Evolutionary conservation across 1,139 yeast species (phyloP).

Genomic region (Zygosaccharomyces sapae): DNA sequence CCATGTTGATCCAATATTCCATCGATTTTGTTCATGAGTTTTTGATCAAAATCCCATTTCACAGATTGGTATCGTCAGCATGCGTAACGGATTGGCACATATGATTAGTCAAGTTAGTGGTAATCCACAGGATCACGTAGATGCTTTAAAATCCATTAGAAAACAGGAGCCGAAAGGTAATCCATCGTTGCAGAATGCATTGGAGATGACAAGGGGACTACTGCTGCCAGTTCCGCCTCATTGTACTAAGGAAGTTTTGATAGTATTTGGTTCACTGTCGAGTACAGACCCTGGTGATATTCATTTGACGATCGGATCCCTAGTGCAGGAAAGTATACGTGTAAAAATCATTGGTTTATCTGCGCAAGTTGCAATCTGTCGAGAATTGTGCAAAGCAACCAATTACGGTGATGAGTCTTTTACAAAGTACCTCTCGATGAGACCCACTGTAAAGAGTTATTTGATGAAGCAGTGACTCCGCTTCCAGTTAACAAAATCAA

Average conservation of each 20-base stretch:
- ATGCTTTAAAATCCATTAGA: constrained; percentile 62
- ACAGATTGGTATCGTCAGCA: constrained; percentile 80
- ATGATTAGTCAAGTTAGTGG: constrained; percentile 85
- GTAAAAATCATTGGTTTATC: constrained; percentile 91
- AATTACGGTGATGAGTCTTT: constrained; percentile 59
- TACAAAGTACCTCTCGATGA: constrained; percentile 89
- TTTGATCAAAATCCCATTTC: constrained; percentile 95
- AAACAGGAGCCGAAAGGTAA: constrained; percentile 88
- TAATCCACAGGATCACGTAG: constrained; percentile 86
- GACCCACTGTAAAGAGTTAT: constrained; percentile 74
- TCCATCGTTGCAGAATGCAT: constrained; percentile 88
- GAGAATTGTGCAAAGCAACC: constrained; percentile 73
- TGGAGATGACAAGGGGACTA: constrained; percentile 86
- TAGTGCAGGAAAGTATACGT: constrained; percentile 71
- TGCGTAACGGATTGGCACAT: constrained; percentile 87
- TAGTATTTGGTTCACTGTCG: constrained; percentile 84
- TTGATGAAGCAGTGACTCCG: constrained; percentile 90
- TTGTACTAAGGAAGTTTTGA: constrained; percentile 80
- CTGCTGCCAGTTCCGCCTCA: constrained; percentile 72
- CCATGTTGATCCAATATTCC: constrained; percentile 68
- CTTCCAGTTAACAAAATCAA: constrained; percentile 52
- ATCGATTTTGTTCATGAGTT: constrained; percentile 82
- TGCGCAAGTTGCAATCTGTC: constrained; percentile 92
- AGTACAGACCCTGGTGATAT: constrained; percentile 95
- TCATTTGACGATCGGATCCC: constrained; percentile 69